Evolutionary conservation across 2,329 filamentous ascomycete species (phyloP).

Genomic region (Stagonosporopsis vannaccii): DNA sequence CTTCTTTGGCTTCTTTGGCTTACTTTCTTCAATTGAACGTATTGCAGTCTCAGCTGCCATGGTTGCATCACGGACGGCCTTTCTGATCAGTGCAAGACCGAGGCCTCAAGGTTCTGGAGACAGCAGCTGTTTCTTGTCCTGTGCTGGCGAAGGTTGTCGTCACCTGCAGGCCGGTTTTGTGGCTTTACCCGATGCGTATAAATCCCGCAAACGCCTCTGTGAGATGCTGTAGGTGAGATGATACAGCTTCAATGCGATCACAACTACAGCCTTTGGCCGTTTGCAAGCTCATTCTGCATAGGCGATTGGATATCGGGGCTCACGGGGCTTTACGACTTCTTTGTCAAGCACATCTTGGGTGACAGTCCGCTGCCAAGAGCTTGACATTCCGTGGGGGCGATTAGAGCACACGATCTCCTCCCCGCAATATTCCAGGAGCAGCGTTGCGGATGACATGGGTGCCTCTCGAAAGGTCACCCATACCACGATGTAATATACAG

Average conservation of each 20-base stretch:
- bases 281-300: background rate
- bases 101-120: slow-evolving; percentile 10
- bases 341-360: slow-evolving; percentile 13
- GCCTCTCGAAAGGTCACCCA: background rate
- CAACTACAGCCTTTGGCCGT: background rate
- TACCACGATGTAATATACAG: background rate
- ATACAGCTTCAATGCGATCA: slow-evolving; percentile 5
- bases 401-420: slow-evolving; percentile 10
- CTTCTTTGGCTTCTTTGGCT: background rate
- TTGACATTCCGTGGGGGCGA: slow-evolving; percentile 8
- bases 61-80: background rate
- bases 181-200: slow-evolving; percentile 20
- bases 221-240: slow-evolving; percentile 1
- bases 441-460: background rate
- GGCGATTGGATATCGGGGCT: background rate
- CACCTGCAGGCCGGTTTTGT: slow-evolving; percentile 16
- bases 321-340: background rate
- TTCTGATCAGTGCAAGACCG: background rate
- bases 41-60: background rate
- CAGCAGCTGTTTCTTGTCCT: slow-evolving; percentile 15
- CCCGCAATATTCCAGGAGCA: slow-evolving; percentile 6
- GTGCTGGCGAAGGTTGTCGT: slow-evolving; percentile 6
- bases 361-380: slow-evolving; percentile 23
- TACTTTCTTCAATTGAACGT: background rate
- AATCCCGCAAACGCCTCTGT: slow-evolving; percentile 28